Conservation (phyloP, 441 rosid genomes). For the Hura crepitans region DNA sequence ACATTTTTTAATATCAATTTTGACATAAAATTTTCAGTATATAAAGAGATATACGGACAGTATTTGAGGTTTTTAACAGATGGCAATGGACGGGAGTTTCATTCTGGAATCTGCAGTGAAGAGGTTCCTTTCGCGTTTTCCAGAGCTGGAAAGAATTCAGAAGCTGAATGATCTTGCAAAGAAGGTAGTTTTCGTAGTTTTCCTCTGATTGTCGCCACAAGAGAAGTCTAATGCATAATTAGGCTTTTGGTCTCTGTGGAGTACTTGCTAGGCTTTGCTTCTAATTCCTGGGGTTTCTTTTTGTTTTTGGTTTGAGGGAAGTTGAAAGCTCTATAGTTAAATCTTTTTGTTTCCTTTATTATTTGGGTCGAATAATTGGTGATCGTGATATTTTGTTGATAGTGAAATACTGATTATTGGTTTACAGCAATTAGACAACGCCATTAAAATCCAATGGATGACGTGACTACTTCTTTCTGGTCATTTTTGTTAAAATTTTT, state of each 20-base stretch:
- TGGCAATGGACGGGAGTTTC: conserved; percentile 81
- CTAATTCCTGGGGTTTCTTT: neutral
- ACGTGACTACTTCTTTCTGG: neutral
- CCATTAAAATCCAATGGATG: neutral
- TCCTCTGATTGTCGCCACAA: neutral
- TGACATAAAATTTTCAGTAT: neutral
- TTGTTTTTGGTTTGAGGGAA: neutral
- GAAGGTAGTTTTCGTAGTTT: conserved; percentile 43
- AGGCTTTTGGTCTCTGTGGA: neutral
- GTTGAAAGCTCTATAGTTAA: neutral
- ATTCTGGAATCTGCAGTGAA: conserved; percentile 45
- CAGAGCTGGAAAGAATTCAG: conserved; percentile 41
- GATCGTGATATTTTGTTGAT: neutral
- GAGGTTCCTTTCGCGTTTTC: conserved; percentile 68
- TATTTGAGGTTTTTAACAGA: conserved; percentile 20
- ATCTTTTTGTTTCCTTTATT: conserved; percentile 3
- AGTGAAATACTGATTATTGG: neutral
- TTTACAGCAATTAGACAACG: neutral
- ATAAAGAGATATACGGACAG: neutral
- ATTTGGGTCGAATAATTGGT: conserved; percentile 9
- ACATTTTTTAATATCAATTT: neutral
- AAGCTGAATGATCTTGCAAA: conserved; percentile 35
- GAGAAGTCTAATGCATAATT: neutral
- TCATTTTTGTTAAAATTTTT: neutral
- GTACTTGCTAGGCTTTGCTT: neutral